Evolutionary conservation across 805 yeast genomes (phyloP).

Genomic region (Candida verbasci): DNA sequence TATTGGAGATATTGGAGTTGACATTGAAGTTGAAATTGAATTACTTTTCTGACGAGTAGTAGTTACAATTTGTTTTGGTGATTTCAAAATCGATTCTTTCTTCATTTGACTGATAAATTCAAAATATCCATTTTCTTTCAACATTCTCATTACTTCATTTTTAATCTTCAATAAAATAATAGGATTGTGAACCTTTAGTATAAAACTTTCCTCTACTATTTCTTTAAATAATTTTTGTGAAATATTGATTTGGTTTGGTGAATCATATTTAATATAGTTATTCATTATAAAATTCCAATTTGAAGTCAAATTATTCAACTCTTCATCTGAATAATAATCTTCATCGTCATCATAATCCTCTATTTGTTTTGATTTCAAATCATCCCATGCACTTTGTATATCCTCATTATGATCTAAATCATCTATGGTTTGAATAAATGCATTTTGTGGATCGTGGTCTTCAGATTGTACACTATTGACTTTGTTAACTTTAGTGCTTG

Average conservation of each 20-base stretch:
- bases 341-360: constrained; percentile 11
- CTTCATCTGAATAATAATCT: constrained; percentile 6
- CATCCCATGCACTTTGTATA: constrained; percentile 14
- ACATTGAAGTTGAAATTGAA: background rate
- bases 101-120: constrained; percentile 10
- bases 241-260: constrained; percentile 47
- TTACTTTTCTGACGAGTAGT: background rate
- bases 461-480: constrained; percentile 13
- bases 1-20: constrained; percentile 3
- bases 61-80: background rate
- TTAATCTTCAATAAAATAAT: constrained; percentile 22
- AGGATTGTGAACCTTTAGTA: constrained; percentile 22
- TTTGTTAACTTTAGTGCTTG: background rate
- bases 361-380: constrained; percentile 10
- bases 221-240: constrained; percentile 35
- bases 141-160: constrained; percentile 26
- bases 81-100: background rate
- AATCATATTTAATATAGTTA: constrained; percentile 35
- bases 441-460: constrained; percentile 20
- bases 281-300: constrained; percentile 39
- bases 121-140: constrained; percentile 31
- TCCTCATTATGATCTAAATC: constrained; percentile 14
- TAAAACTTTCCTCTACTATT: constrained; percentile 15
- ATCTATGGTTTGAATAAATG: constrained; percentile 20
- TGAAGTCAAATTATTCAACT: constrained; percentile 3